Conservation (phyloP, 805 yeast genomes). For the Kodamaea hsintzibuensis region DNA sequence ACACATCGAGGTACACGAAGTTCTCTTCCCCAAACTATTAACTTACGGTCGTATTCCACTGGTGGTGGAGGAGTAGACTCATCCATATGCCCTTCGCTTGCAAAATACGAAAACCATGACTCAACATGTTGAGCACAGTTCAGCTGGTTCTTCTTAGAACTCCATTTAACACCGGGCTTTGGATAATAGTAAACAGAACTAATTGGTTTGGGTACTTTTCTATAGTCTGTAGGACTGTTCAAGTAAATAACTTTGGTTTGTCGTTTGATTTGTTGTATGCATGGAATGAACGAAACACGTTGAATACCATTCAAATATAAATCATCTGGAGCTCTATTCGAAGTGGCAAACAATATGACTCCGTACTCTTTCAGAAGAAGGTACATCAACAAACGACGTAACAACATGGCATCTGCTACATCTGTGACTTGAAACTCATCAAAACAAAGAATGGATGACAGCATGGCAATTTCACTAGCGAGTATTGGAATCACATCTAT, state of each 20-base stretch:
- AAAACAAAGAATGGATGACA: conserved; percentile 80
- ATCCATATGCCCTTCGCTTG: conserved; percentile 28
- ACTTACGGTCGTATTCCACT: conserved; percentile 21
- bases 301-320: conserved; percentile 93
- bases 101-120: conserved; percentile 76
- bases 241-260: conserved; percentile 76
- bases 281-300: conserved; percentile 87
- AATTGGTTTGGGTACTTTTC: conserved; percentile 82
- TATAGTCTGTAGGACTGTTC: conserved; percentile 91
- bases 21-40: conserved; percentile 87
- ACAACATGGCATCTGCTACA: conserved; percentile 97
- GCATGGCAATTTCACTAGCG: conserved; percentile 79
- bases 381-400: conserved; percentile 69
- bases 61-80: neutral
- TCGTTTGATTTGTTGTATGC: conserved; percentile 75
- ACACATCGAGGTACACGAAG: conserved; percentile 73
- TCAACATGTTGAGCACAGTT: conserved; percentile 63
- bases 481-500: conserved; percentile 80
- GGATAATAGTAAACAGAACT: conserved; percentile 80
- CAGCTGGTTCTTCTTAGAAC: conserved; percentile 48
- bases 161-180: conserved; percentile 56
- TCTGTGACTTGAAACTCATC: conserved; percentile 98
- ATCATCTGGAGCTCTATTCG: conserved; percentile 93
- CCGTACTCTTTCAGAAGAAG: conserved; percentile 78
- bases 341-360: conserved; percentile 85